phyloP scores from a whole-genome alignment of 192 early-diverging fungal species.

The Coemansia sp. region DNA sequence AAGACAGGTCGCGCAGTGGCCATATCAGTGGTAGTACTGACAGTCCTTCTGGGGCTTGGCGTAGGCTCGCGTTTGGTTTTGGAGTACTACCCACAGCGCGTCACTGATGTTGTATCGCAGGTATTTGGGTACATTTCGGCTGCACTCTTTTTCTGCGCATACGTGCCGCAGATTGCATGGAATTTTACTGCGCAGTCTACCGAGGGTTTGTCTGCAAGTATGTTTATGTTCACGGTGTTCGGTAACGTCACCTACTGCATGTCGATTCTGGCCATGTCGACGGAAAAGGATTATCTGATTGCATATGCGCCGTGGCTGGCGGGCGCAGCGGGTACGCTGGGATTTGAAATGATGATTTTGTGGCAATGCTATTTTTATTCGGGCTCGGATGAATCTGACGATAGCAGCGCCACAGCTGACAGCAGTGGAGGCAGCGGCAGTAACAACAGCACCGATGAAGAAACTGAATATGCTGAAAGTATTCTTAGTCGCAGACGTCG shows the following conservation, averaged over 20 bases:
- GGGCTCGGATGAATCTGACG: conserved; percentile 3
- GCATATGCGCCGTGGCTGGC: conserved; percentile 50
- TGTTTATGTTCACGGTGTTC: conserved; percentile 81
- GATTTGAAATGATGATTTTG: conserved; percentile 41
- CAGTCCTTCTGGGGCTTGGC: conserved; percentile 16
- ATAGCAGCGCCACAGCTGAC: background rate
- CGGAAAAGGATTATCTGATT: conserved; percentile 37
- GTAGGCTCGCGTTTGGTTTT: conserved; percentile 28
- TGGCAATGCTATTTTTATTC: conserved; percentile 53
- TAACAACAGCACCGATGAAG: conserved; percentile 10
- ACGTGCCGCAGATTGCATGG: conserved; percentile 81
- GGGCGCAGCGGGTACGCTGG: conserved; percentile 48
- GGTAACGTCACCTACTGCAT: conserved; percentile 65
- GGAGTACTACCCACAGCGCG: conserved; percentile 36
- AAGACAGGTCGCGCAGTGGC: conserved; percentile 25
- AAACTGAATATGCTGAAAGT: conserved; percentile 17
- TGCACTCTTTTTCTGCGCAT: conserved; percentile 65
- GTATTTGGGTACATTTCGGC: conserved; percentile 75
- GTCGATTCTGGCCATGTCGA: conserved; percentile 42
- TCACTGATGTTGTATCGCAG: conserved; percentile 58
- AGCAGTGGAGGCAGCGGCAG: conserved; percentile 6
- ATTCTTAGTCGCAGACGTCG: conserved; percentile 11
- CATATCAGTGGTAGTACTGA: conserved; percentile 23
- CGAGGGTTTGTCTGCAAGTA: conserved; percentile 75
- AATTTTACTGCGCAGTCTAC: conserved; percentile 70